Conservation (phyloP, 2,329 filamentous ascomycete species). For the Nothopassalora personata region DNA sequence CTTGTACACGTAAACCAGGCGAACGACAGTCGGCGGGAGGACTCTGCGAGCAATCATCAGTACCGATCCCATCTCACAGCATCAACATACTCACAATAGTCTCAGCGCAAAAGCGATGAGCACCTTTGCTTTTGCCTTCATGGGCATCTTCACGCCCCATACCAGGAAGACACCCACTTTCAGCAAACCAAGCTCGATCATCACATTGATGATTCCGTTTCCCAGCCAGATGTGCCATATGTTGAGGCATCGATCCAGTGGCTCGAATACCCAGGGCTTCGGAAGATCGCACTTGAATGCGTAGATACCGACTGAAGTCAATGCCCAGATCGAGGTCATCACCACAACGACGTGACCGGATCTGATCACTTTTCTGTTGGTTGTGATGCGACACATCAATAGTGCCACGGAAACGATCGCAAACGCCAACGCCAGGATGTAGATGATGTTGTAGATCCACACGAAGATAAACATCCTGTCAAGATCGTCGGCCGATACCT, state of each 20-base stretch:
- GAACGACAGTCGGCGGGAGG: constrained; percentile 17
- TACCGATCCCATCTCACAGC: neutral
- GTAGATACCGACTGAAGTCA: constrained; percentile 12
- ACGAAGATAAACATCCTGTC: constrained; percentile 11
- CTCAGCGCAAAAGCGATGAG: constrained; percentile 23
- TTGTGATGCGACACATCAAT: constrained; percentile 25
- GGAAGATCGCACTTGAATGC: constrained; percentile 25
- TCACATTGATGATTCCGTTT: constrained; percentile 12
- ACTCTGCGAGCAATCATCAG: constrained; percentile 2
- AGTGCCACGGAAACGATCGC: constrained; percentile 25
- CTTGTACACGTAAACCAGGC: constrained; percentile 14
- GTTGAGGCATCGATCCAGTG: constrained; percentile 14
- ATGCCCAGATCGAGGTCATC: constrained; percentile 14
- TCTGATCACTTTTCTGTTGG: constrained; percentile 13
- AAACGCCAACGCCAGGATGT: constrained; percentile 15
- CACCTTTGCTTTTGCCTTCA: constrained; percentile 20
- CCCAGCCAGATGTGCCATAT: constrained; percentile 18
- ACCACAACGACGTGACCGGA: constrained; percentile 17
- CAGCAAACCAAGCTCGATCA: constrained; percentile 22
- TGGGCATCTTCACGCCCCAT: constrained; percentile 25
- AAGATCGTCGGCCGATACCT: constrained; percentile 1
- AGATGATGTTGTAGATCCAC: constrained; percentile 19
- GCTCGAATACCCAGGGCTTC: constrained; percentile 19
- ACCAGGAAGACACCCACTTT: constrained; percentile 21
- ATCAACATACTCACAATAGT: constrained; percentile 17